Evolutionary conservation across 495 filamentous ascomycete species (phyloP).

Genomic region (Penicillium taxi): DNA sequence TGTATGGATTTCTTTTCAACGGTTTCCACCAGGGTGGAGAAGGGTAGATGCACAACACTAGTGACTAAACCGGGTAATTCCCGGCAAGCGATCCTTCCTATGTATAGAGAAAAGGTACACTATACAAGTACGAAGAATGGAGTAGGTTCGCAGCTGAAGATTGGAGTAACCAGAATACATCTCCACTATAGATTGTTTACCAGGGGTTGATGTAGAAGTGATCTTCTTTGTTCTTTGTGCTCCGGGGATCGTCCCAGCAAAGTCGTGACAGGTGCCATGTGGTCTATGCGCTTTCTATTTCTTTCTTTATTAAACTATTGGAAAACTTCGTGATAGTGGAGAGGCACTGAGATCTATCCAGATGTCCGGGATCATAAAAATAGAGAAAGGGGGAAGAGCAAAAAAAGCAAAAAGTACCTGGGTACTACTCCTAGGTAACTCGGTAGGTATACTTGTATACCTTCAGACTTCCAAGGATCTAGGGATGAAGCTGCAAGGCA

Average conservation of each 20-base stretch:
- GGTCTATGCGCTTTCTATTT: slow-evolving; percentile 14
- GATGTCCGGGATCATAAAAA: background rate
- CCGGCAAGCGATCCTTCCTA: slow-evolving; percentile 17
- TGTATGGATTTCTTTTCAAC: slow-evolving; percentile 18
- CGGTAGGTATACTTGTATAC: no score
- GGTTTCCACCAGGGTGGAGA: slow-evolving; percentile 20
- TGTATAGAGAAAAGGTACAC: no score
- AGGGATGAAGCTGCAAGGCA: no score
- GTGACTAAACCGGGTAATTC: slow-evolving; percentile 15
- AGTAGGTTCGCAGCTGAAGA: no score
- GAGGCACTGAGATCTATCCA: no score
- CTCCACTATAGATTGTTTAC: slow-evolving; percentile 21
- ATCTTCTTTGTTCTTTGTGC: slow-evolving; percentile 8
- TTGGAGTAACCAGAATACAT: no score
- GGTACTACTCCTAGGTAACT: no score
- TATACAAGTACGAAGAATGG: no score
- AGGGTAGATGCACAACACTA: slow-evolving; percentile 12
- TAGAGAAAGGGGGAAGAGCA: slow-evolving; percentile 1
- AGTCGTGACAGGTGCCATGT: slow-evolving; percentile 26
- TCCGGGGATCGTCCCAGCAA: slow-evolving; percentile 10
- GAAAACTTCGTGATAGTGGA: no score
- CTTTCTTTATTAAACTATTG: background rate
- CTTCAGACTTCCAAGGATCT: no score
- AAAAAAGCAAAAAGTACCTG: no score
- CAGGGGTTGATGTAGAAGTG: slow-evolving; percentile 10